These are phyloP conservation scores for Pichia scutulata DNA, from an alignment of 805 yeast species.

Conservation along the genomic window DNA sequence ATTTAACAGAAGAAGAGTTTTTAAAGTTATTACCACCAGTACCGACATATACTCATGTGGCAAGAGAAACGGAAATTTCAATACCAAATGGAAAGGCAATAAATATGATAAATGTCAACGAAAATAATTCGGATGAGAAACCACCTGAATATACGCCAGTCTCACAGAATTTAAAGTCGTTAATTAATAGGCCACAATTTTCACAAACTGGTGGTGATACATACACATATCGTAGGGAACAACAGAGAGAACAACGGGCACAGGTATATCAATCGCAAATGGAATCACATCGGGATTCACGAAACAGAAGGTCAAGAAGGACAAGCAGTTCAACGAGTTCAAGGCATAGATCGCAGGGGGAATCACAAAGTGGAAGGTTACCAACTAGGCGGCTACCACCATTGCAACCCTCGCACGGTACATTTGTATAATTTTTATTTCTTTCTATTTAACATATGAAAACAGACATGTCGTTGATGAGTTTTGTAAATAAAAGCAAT, in stretches of 20 bases:
- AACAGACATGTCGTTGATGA: no score
- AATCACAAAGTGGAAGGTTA: background rate
- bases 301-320: background rate
- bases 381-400: background rate
- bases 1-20: slow-evolving; percentile 17
- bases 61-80: slow-evolving; percentile 21
- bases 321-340: background rate
- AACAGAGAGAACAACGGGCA: slow-evolving; percentile 2
- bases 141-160: slow-evolving; percentile 33
- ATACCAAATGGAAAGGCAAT: slow-evolving; percentile 23
- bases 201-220: slow-evolving; percentile 24
- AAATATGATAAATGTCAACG: slow-evolving; percentile 21
- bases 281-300: background rate
- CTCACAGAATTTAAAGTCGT: slow-evolving; percentile 18
- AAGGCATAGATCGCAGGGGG: background rate
- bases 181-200: slow-evolving; percentile 21
- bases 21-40: slow-evolving; percentile 24
- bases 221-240: background rate
- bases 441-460: background rate
- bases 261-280: background rate
- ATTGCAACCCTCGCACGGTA: background rate
- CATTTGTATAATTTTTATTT: background rate
- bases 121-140: slow-evolving; percentile 21
- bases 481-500: no score
- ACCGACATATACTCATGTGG: slow-evolving; percentile 23